A percentile compares a stretch with the other conserved stretches of the same genome.
Conservation (phyloP, 2,329 filamentous ascomycete genomes). For the Diplocarpon rosae region DNA sequence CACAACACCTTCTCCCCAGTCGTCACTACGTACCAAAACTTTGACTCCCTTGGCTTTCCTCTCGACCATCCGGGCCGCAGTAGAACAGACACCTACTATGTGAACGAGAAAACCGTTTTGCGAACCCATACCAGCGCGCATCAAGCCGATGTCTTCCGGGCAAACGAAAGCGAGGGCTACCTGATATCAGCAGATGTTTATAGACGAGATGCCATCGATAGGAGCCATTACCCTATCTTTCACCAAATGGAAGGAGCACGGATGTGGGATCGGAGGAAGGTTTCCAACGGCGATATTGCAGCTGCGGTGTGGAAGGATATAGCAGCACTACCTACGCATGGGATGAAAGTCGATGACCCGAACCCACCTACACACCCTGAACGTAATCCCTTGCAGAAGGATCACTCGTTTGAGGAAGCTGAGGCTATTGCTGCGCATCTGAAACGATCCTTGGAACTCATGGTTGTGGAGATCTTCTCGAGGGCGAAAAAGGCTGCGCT, state of each 20-base stretch:
- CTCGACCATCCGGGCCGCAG: constrained; percentile 77
- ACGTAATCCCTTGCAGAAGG: constrained; percentile 70
- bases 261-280: constrained; percentile 67
- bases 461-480: constrained; percentile 82
- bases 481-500: constrained; percentile 58
- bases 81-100: constrained; percentile 88
- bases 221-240: constrained; percentile 91
- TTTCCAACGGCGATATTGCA: constrained; percentile 46
- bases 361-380: constrained; percentile 67
- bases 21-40: constrained; percentile 78
- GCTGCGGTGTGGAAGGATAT: constrained; percentile 60
- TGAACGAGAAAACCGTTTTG: constrained; percentile 74
- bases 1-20: constrained; percentile 75
- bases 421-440: constrained; percentile 76
- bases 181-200: constrained; percentile 94
- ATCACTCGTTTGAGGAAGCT: constrained; percentile 65
- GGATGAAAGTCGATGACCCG: constrained; percentile 70
- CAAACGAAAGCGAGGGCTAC: constrained; percentile 65
- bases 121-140: constrained; percentile 93
- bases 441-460: constrained; percentile 77
- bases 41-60: constrained; percentile 92
- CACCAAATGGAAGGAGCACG: constrained; percentile 97
- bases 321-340: constrained; percentile 58
- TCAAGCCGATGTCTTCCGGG: constrained; percentile 70
- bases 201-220: constrained; percentile 85